Base-by-base conservation (phyloP, 257 asterid species). In the Penstemon newberryi region DNA sequence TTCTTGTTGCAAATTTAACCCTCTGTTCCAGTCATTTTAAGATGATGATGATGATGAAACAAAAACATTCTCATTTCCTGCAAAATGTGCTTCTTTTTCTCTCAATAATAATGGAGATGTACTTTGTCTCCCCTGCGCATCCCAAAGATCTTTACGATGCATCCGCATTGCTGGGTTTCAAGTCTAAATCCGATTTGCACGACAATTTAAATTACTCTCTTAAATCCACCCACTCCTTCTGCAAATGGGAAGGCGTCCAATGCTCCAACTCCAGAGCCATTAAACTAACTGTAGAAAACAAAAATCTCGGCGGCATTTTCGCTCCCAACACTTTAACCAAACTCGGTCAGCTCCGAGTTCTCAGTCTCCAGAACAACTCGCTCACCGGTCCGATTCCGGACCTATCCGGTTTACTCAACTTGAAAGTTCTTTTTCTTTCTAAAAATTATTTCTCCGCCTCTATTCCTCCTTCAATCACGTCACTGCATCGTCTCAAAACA, bases 371-470 rank as follows among this genome's bases (percentile, higher is more conserved):
- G 60, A 86, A 86, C 81, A 88, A 85, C 87, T 86, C 96, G 3
- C 86, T 92, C 71, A 78, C 89, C 61, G 98, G 98, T 4, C 85
- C 95, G 0, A 71, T 90, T 69, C 98, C 98, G 2, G 91, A 89
- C 50, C 77, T 92, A 0, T 86, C 98, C 63, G 61, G 77, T 51
- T 66, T 92, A 38, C 0, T 67, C 53, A 86, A 86, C 71, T 84
- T 92, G 18, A 92, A 92, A 65, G 82, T 59, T 2, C 88, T 92
- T 2, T 88, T 90, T 5, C 87, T 92, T 8, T 73, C 75, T 6
- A 83, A 80, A 11, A 92, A 92, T 46, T 79, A 63, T 4, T 90
- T 92, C 79, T 71, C 90, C 64, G 95, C 87, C 42, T 19, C 69
- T 1, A 51, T 90, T 8, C 96, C 95, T 1, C 88, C 82, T 39